A percentile compares a stretch with the other conserved stretches of the same genome.
Evolutionary conservation across 179 eudicot genomes (phyloP).

Genomic region (Spinacia oleracea): DNA sequence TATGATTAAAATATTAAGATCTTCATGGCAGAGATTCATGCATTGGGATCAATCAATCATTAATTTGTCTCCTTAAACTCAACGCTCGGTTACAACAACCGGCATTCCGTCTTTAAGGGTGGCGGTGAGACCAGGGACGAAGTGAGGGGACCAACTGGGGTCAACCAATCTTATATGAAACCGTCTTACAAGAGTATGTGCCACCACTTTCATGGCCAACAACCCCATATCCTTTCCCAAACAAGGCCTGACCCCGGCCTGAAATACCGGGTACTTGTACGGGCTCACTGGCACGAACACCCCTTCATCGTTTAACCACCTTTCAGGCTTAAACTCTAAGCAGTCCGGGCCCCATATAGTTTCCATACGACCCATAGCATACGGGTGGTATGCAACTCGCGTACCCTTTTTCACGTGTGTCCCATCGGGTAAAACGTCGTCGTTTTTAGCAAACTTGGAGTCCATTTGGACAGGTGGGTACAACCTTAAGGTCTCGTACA

Average conservation of each 20-base stretch:
- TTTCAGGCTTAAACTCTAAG: conserved; percentile 69
- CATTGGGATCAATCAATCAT: conserved; percentile 2
- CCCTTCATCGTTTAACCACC: conserved; percentile 58
- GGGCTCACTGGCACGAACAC: conserved; percentile 38
- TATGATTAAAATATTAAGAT: conserved; percentile 4
- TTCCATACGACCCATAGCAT: conserved; percentile 91
- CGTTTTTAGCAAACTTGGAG: conserved; percentile 66
- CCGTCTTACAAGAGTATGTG: conserved; percentile 37
- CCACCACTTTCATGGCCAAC: conserved; percentile 54
- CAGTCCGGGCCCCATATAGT: conserved; percentile 72
- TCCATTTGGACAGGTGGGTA: conserved; percentile 88
- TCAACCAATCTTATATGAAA: conserved; percentile 44
- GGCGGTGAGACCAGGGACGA: conserved; percentile 66
- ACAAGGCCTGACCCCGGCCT: conserved; percentile 72
- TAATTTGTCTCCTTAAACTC: background rate
- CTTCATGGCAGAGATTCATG: background rate
- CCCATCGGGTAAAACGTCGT: conserved; percentile 79
- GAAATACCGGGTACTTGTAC: conserved; percentile 70
- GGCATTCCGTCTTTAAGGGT: conserved; percentile 63
- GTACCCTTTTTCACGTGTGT: conserved; percentile 57
- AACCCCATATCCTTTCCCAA: conserved; percentile 74
- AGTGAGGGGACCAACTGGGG: conserved; percentile 31
- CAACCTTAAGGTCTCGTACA: conserved; percentile 68
- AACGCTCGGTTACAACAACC: conserved; percentile 30
- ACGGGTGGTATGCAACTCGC: conserved; percentile 79